Conservation (phyloP, 148 eudicot species). For the Simmondsia chinensis region DNA sequence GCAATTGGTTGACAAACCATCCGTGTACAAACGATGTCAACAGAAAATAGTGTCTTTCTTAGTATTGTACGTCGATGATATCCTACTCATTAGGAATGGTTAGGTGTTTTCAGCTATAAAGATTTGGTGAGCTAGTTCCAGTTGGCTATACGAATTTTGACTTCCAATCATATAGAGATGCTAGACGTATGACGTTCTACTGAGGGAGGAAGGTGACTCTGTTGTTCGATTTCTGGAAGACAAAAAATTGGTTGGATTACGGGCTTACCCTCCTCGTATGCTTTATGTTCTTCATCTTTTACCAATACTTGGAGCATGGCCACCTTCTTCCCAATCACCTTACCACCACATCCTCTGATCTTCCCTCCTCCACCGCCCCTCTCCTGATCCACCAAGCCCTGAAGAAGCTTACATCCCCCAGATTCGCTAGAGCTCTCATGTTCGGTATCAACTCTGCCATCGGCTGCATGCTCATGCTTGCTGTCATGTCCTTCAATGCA, state of each 20-base stretch:
- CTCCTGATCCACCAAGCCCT: constrained; percentile 7
- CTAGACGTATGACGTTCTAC: constrained; percentile 59
- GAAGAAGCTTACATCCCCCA: constrained; percentile 7
- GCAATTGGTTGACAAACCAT: no score
- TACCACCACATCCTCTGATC: neutral
- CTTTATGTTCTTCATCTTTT: constrained; percentile 32
- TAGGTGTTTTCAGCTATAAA: no score
- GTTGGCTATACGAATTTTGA: no score
- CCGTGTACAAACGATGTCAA: no score
- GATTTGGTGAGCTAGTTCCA: no score
- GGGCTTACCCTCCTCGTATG: constrained; percentile 29
- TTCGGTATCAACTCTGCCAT: constrained; percentile 34
- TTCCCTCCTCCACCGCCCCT: constrained; percentile 12
- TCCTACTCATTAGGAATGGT: no score
- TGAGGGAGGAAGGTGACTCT: constrained; percentile 39
- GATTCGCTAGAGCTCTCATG: constrained; percentile 21
- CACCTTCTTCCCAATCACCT: constrained; percentile 17
- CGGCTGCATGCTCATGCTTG: constrained; percentile 42
- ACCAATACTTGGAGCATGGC: constrained; percentile 42
- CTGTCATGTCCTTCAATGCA: constrained; percentile 45
- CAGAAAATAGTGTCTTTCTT: no score
- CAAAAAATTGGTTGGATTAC: constrained; percentile 29
- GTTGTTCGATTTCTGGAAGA: constrained; percentile 37
- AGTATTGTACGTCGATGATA: no score
- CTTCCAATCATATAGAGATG: no score